Evolutionary conservation across 2,329 filamentous ascomycete species (phyloP).

Genomic region (Xylaria sp.): DNA sequence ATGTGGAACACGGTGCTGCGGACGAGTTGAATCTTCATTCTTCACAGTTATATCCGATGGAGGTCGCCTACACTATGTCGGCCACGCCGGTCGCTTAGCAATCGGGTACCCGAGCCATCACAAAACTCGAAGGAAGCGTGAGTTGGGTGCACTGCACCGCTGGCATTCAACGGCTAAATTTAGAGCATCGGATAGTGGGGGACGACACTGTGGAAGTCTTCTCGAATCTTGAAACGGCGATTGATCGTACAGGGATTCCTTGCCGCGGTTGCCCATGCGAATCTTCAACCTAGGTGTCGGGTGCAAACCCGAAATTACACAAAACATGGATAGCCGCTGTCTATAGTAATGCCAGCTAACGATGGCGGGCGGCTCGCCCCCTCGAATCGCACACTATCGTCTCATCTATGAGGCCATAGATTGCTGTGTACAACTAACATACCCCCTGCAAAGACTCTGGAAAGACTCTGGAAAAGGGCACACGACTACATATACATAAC

Average conservation of each 20-base stretch:
- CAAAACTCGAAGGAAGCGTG: not conserved
- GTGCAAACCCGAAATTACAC: constrained; percentile 12
- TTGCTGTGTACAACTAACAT: not conserved
- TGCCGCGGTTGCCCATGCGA: not conserved
- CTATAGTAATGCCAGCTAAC: not conserved
- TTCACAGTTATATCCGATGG: not conserved
- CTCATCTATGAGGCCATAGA: not conserved
- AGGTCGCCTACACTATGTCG: constrained; percentile 11
- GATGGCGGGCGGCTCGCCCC: constrained; percentile 15
- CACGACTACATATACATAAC: too few species aligned
- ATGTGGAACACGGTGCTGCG: not conserved
- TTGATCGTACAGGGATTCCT: not conserved
- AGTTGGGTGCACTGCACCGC: not conserved
- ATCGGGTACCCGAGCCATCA: constrained; percentile 6
- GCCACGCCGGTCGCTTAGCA: constrained; percentile 14
- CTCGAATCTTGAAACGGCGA: constrained; percentile 40
- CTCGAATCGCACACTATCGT: constrained; percentile 9
- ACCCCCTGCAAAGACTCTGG: too few species aligned
- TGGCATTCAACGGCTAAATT: constrained; percentile 6
- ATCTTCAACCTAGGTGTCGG: constrained; percentile 1
- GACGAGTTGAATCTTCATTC: not conserved
- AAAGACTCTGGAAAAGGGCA: too few species aligned
- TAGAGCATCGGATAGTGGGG: constrained; percentile 13
- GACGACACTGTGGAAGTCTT: constrained; percentile 40
- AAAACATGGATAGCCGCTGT: not conserved